Base-by-base conservation (phyloP, 2,329 filamentous ascomycete genomes). In the Nemania sp. region DNA sequence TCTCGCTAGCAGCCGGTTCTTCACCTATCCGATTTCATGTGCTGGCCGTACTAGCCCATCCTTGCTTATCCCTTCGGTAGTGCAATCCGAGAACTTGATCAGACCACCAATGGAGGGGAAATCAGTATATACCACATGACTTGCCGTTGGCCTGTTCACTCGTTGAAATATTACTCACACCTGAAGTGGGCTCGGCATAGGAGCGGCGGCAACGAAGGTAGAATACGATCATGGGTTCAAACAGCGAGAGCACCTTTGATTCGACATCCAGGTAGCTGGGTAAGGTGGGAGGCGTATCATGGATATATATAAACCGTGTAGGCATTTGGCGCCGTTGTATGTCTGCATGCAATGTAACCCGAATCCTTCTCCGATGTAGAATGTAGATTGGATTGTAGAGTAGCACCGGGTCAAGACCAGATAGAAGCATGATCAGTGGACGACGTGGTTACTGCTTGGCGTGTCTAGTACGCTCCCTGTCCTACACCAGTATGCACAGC, bases 281-380 rank as follows among this genome's bases (percentile, higher is more conserved):
- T 52, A 49, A 30, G 56, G 52, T 49, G 58, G 47, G 28, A 28
- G 40, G 39, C 15, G n/a, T 8, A 20, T 15, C 14, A n/a, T 40
- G 7, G 7, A n/a, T 5, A 43, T 30, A 43, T 43, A 24, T 30
- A 19, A 7, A 23, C 9, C 22, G 30, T 37, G 5, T 14, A 36
- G 15, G 20, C n/a, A 22, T 14, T 51, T 2, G 34, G 24, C n/a
- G 31, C 24, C 8, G 23, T 39, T 31, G 34, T 31, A 28, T 15
- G 31, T 11, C 41, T 33, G 15, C 17, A 31, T 49, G 48, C n/a
- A 15, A 47, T 46, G 34, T 22, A 45, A 53, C 37, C 17, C 17
- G 5, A 19, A 41, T 22, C 45, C 28, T 19, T 36, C 12, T 23
- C 34, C 23, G 8, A 20, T 15, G 19, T 47, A 41, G 23, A 28